These are phyloP conservation scores for Wickerhamomyces sp. DNA, from an alignment of 1,139 yeast genomes.

Conservation along the genomic window DNA sequence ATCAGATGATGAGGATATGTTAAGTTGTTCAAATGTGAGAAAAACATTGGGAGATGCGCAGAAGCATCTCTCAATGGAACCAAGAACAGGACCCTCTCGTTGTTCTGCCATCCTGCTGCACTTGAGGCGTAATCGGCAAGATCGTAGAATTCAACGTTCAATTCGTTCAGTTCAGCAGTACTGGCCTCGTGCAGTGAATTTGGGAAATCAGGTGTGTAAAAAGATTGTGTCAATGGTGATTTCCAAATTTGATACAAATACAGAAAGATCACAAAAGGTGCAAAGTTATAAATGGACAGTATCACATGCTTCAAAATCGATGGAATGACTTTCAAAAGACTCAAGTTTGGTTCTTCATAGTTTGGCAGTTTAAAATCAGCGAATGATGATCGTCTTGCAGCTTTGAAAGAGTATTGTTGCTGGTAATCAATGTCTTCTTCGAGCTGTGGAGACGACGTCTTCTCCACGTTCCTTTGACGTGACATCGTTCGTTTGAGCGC, in stretches of 20 bases:
- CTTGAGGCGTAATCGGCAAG: slow-evolving; percentile 36
- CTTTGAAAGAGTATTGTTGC: neutral
- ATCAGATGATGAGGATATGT: slow-evolving; percentile 53
- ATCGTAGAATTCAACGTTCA: slow-evolving; percentile 38
- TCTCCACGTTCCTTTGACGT: slow-evolving; percentile 1
- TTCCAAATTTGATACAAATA: slow-evolving; percentile 12
- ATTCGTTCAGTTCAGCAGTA: slow-evolving; percentile 5
- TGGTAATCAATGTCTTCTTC: neutral
- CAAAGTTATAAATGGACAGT: slow-evolving; percentile 9
- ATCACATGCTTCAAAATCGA: neutral
- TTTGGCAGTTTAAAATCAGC: neutral
- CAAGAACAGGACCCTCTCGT: slow-evolving; percentile 44
- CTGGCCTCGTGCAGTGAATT: slow-evolving; percentile 8
- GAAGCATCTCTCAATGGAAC: slow-evolving; percentile 57
- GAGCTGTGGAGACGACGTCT: neutral
- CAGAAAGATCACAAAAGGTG: slow-evolving; percentile 16
- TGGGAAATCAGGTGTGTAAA: slow-evolving; percentile 21
- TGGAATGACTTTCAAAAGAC: neutral
- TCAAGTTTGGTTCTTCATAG: neutral
- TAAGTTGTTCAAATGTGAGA: slow-evolving; percentile 44
- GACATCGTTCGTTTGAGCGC: too few relatives aligned
- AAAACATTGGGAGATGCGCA: slow-evolving; percentile 50
- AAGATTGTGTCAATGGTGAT: slow-evolving; percentile 5
- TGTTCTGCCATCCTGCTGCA: slow-evolving; percentile 41
- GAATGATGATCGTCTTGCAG: neutral